Percentiles rank a stretch among this genome's conserved stretches.
Evolutionary conservation across 257 asterid species (phyloP).

Genomic region (Solanum virginianum): DNA sequence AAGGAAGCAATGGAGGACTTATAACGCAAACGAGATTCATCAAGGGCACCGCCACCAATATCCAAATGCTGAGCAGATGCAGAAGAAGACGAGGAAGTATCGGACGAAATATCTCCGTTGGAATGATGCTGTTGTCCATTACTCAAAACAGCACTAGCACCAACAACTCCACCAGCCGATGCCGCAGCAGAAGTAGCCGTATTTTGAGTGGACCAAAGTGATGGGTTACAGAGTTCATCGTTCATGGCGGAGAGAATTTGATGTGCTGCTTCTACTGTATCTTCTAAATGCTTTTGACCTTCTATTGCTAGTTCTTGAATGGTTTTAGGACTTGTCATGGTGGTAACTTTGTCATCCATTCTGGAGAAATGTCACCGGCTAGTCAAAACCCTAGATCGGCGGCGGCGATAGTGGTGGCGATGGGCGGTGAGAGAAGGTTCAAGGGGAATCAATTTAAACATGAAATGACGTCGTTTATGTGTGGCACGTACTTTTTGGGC

Average conservation of each 20-base stretch:
- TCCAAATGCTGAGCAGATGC: constrained; percentile 48
- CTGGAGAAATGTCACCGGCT: neutral
- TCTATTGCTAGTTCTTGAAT: constrained; percentile 52
- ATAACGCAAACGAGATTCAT: constrained; percentile 66
- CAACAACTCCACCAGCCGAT: neutral
- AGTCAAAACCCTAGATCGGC: neutral
- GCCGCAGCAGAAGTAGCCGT: neutral
- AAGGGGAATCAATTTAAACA: neutral
- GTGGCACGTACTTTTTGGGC: neutral
- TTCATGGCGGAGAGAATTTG: constrained; percentile 73
- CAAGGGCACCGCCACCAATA: constrained; percentile 82
- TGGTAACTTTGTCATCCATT: constrained; percentile 29
- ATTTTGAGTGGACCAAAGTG: constrained; percentile 40
- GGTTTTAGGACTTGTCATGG: constrained; percentile 7
- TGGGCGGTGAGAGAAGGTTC: neutral
- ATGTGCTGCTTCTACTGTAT: constrained; percentile 61
- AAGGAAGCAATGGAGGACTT: constrained; percentile 62
- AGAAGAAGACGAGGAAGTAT: constrained; percentile 38
- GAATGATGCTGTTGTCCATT: constrained; percentile 20
- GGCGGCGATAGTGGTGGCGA: neutral
- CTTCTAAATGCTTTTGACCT: constrained; percentile 63
- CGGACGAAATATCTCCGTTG: constrained; percentile 50
- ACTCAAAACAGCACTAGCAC: constrained; percentile 4
- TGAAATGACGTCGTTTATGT: neutral
- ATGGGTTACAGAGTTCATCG: constrained; percentile 85